Evolutionary conservation across 225 moss, liverwort and hornwort genomes (phyloP), one percentile per base, ranked within the genome.

Genomic region (Sphagnum contortum): DNA sequence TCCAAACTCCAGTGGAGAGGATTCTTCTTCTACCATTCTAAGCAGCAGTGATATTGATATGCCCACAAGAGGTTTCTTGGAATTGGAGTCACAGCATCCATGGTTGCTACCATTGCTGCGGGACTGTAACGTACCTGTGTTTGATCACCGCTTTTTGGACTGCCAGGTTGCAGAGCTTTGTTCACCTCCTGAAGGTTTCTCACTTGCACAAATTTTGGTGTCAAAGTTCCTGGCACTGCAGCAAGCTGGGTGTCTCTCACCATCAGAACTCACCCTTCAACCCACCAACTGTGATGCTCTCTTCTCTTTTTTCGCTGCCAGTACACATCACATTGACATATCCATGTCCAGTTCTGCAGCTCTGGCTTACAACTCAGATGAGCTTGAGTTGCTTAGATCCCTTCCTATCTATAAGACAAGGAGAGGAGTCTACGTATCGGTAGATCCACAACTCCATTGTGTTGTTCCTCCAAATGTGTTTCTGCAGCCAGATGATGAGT

Each of bases 401-500:
- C 87, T 92, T 13, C 89, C 89, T 58, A 87, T 92, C 48, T 87
- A 79, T 71, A 92, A 76, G 67, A 89, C 92, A 29, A 72, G 82
- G 71, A 83, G 72, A 48, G 89, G 87, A 64, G 77, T 65, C 64
- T 89, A 85, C 51, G 81, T 85, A 3, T 58, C 87, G 29, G 59
- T 92, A 60, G 79, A 87, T 57, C 80, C 77, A 69, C 80, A 80
- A 51, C 62, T 85, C 61, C 92, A 92, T 74, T 92, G 89, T 60
- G 71, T 89, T 64, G 85, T 89, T 45, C 85, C 89, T 60, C 89
- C 89, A 6, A 78, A 69, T 48, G 62, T 81, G 49, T 89, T 92
- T 68, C 71, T 89, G 73, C 92, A 92, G 79, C 92, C 92, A 44
- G 81, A 82, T 65, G 78, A 85, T 77, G 92, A 85, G n/a, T 73